Evolutionary conservation across 495 filamentous ascomycete genomes (phyloP).

Genomic region (Platismatia glauca): DNA sequence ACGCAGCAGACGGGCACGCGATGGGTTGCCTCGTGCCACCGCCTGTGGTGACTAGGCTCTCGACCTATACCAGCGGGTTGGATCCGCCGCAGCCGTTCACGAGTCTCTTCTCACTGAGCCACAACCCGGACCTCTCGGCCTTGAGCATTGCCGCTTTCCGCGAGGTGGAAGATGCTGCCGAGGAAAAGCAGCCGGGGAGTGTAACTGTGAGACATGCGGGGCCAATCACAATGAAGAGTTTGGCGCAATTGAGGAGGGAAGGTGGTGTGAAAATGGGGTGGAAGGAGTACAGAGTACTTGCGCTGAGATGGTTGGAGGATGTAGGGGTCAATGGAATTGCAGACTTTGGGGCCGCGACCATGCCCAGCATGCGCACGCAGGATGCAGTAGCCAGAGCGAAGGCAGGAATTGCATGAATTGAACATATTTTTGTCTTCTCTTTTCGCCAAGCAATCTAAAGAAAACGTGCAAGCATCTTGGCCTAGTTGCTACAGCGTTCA

Average conservation of each 20-base stretch:
- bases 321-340: constrained; percentile 57
- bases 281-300: constrained; percentile 67
- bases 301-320: constrained; percentile 59
- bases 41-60: constrained; percentile 40
- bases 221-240: constrained; percentile 62
- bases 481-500: constrained; percentile 14
- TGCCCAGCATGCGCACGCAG: constrained; percentile 49
- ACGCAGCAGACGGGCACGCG: constrained; percentile 57
- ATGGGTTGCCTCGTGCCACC: constrained; percentile 58
- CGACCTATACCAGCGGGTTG: constrained; percentile 36
- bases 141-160: constrained; percentile 57
- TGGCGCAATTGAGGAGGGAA: constrained; percentile 53
- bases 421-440: constrained; percentile 14
- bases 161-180: constrained; percentile 58
- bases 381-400: constrained; percentile 1
- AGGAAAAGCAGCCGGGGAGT: constrained; percentile 43
- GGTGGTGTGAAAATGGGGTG: constrained; percentile 62
- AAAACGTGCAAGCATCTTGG: constrained; percentile 12
- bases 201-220: constrained; percentile 54
- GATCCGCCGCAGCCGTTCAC: constrained; percentile 40
- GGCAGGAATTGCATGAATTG: background rate
- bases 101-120: constrained; percentile 59
- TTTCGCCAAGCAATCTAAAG: constrained; percentile 14
- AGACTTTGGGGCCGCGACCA: constrained; percentile 73
- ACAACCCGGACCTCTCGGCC: constrained; percentile 59